phyloP scores from a whole-genome alignment of 495 filamentous ascomycete genomes.

The Penicillium bialowiezense region DNA sequence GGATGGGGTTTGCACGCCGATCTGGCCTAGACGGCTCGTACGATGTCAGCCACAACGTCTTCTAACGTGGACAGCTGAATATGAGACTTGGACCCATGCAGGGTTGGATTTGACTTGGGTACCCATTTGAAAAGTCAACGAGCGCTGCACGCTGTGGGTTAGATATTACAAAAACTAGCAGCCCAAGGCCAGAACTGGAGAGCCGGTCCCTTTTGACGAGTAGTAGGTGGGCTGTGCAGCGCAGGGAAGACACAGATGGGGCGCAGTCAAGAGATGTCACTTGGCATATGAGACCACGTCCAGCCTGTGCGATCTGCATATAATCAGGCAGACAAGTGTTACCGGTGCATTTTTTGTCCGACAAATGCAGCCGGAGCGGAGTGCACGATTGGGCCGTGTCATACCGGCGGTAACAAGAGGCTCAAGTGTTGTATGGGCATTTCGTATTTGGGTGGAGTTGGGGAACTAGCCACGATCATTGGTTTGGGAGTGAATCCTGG shows the following conservation, averaged over 20 bases:
- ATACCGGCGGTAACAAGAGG: not conserved
- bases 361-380: not conserved
- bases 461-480: not conserved
- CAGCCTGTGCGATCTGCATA: not conserved
- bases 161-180: not conserved
- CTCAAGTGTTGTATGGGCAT: not conserved
- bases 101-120: not conserved
- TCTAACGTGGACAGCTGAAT: not conserved
- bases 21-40: not conserved
- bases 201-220: not conserved
- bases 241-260: not conserved
- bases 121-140: not conserved
- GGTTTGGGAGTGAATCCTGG: not conserved
- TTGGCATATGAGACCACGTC: not conserved
- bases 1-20: not conserved
- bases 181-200: not conserved
- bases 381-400: not conserved
- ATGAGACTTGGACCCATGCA: too few species aligned
- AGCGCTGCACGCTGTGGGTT: not conserved
- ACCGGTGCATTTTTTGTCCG: not conserved
- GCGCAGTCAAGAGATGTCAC: constrained; percentile 3
- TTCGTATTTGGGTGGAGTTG: not conserved
- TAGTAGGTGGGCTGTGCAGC: constrained; percentile 1
- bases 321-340: not conserved
- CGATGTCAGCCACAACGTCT: not conserved